A percentile compares a stretch with the other conserved stretches of the same genome.
These are phyloP conservation scores for Spinacia oleracea DNA, from an alignment of 179 eudicot genomes.

Conservation along the genomic window DNA sequence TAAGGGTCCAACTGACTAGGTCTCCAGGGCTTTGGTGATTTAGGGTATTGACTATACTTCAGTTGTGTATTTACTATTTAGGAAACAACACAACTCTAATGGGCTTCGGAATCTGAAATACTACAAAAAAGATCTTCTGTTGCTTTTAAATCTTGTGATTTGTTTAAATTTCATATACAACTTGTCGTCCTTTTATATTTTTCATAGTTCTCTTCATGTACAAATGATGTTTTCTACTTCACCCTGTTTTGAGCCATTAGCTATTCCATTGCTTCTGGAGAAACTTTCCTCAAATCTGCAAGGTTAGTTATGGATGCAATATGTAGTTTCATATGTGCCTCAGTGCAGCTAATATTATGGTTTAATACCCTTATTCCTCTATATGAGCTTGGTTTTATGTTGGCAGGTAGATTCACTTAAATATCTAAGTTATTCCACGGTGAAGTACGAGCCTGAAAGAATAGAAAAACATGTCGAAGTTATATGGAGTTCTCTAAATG, in stretches of 20 bases:
- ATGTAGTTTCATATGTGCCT: slow-evolving; percentile 21
- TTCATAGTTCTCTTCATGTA: not conserved
- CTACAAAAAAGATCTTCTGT: not conserved
- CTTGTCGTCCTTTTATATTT: not conserved
- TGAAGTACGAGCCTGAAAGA: slow-evolving; percentile 70
- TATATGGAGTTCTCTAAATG: slow-evolving; percentile 73
- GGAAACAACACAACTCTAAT: not conserved
- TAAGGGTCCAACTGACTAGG: not conserved
- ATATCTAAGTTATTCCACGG: slow-evolving; percentile 70
- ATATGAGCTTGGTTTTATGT: slow-evolving; percentile 14
- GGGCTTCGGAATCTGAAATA: not conserved
- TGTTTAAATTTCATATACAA: not conserved
- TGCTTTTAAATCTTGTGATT: not conserved
- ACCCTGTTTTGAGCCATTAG: slow-evolving; percentile 79
- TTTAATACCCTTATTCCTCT: slow-evolving; percentile 6
- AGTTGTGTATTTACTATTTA: not conserved
- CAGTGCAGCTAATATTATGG: slow-evolving; percentile 15
- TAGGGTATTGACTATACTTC: not conserved
- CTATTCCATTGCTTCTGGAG: slow-evolving; percentile 81
- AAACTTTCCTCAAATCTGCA: slow-evolving; percentile 86
- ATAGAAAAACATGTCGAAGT: slow-evolving; percentile 58
- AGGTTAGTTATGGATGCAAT: too few species aligned
- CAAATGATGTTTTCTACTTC: slow-evolving; percentile 86
- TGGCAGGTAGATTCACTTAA: slow-evolving; percentile 82
- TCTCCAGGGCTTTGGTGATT: not conserved